Base-by-base conservation (phyloP, 495 filamentous ascomycete genomes). In the Xylaria palmicola region DNA sequence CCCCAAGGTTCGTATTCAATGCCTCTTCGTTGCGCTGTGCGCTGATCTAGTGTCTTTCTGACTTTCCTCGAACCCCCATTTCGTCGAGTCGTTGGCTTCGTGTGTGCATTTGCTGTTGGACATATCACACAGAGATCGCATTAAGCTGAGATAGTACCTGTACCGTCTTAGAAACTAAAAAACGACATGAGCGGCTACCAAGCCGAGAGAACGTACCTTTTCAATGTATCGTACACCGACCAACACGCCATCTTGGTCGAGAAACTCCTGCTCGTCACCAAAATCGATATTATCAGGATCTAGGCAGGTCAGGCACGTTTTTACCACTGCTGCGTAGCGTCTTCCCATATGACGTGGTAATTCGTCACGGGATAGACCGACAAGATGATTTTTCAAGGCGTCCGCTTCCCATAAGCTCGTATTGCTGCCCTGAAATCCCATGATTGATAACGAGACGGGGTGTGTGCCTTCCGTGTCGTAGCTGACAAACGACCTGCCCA, bases 291-390 rank as follows among this genome's bases (percentile, higher is more conserved):
- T 82, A 13, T 69, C 74, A 6, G 62, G 48, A 65, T 86, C 82
- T 30, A 88, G 64, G 60, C 83, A 86, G 6, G 74, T 82, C 17
- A 88, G 65, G 62, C 84, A 88, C 10, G 68, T 77, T 15, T 78
- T 56, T 2, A 83, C 80, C 27, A 84, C 64, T 0, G 71, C 64
- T 0, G 74, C 64, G 52, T 85, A 87, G 55, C 65, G 73, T 12
- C 66, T 40, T 19, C 85, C 83, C 75, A 86, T 82, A 5, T 59
- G 49, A 0, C 29, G 37, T 15, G 81, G 82, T 9, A 85, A 64
- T 10, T 68, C 27, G 0, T 65, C 37, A 34, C 54, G 54, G 1
- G 81, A 77, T 43, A 84, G 59, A 13, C 59, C 29, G 1, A 80
- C 59, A 6, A 85, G 61, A 5, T 68, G 63, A 15, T 53, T 55